These are phyloP conservation scores for Calvatia gigantea DNA, from an alignment of 768 basidiomycete species.

Conservation along the genomic window DNA sequence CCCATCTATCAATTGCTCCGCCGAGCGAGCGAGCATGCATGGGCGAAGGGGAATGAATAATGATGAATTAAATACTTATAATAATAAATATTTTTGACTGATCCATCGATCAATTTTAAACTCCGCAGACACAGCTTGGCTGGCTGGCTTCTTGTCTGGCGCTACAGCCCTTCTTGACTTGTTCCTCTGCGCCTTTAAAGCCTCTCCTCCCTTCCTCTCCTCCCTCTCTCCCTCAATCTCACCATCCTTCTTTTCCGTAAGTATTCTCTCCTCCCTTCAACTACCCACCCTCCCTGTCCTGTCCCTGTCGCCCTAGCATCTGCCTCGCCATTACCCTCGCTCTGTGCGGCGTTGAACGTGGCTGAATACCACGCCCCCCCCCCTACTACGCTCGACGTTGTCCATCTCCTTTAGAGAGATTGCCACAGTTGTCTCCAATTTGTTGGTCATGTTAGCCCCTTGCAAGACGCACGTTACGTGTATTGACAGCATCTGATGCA, in stretches of 20 bases:
- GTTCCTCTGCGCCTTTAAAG: constrained; percentile 24
- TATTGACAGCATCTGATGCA: constrained; percentile 37
- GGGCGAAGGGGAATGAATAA: neutral
- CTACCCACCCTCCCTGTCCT: constrained; percentile 12
- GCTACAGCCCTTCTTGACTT: constrained; percentile 15
- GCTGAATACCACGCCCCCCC: neutral
- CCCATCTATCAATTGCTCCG: neutral
- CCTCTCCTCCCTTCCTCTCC: constrained; percentile 17
- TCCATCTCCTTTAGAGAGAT: neutral
- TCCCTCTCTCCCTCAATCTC: constrained; percentile 14
- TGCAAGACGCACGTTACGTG: constrained; percentile 27
- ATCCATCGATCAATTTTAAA: constrained; percentile 36
- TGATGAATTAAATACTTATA: neutral
- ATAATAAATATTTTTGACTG: constrained; percentile 11
- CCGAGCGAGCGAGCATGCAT: neutral
- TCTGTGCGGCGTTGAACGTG: neutral
- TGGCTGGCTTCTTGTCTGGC: constrained; percentile 41
- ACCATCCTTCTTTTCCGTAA: constrained; percentile 16
- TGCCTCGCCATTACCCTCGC: neutral
- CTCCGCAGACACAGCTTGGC: constrained; percentile 49
- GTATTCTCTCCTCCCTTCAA: neutral
- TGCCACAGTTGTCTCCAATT: constrained; percentile 9
- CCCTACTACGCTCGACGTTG: constrained; percentile 15
- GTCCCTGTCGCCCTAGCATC: neutral
- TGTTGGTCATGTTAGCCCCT: constrained; percentile 23